Evolutionary conservation across 2,329 filamentous ascomycete genomes (phyloP).

Genomic region (Monilinia laxa): DNA sequence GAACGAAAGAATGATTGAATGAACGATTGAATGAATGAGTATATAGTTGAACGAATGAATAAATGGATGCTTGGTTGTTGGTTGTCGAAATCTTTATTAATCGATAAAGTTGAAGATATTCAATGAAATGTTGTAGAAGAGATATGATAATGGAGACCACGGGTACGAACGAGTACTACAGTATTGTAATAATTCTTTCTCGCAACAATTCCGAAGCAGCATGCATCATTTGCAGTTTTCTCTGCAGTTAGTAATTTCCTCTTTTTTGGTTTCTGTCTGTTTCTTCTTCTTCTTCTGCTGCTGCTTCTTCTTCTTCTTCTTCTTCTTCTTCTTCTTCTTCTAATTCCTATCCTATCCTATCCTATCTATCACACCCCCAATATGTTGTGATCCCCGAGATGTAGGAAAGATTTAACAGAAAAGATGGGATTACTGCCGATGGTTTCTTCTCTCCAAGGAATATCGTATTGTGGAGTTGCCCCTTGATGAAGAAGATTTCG

Average conservation of each 20-base stretch:
- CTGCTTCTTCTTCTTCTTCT: too few species aligned
- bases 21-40: neutral
- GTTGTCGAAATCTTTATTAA: neutral
- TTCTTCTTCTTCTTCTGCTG: too few species aligned
- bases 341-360: neutral
- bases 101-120: conserved; percentile 2
- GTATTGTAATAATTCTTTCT: neutral
- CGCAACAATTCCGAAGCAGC: neutral
- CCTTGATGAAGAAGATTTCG: conserved; percentile 7
- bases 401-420: neutral
- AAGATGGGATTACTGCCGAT: neutral
- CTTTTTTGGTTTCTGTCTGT: neutral
- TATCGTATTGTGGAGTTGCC: conserved; percentile 11
- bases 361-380: neutral
- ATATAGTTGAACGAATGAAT: neutral
- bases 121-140: neutral
- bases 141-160: neutral
- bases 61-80: neutral
- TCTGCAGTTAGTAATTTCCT: conserved; percentile 19
- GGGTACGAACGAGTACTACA: neutral
- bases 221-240: conserved; percentile 17
- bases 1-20: neutral
- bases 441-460: conserved; percentile 2
- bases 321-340: neutral
- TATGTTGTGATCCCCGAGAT: conserved; percentile 6